Evolutionary conservation across 177 flowering plant species (phyloP), one percentile per base, ranked within the genome.

Genomic region (Vitis hybrid): DNA sequence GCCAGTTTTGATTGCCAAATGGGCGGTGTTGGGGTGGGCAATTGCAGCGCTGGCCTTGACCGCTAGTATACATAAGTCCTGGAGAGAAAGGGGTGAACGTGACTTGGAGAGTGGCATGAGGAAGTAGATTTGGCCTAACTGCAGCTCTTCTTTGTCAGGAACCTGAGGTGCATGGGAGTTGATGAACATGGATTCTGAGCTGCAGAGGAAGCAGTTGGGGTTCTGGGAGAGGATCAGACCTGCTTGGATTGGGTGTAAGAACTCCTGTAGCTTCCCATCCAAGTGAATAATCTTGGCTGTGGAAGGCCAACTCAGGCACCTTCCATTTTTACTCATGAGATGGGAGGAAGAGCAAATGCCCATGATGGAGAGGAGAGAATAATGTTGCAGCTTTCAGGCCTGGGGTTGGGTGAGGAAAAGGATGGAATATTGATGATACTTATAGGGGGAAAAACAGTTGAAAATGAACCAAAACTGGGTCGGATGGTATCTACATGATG

Each of bases 91-190:
- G 4, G 79, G 81, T 2, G 35, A 30, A 2, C 62, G 56, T 13
- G 75, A 65, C 14, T 68, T 62, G 3, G 83, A 76, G 12, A 72
- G 51, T 58, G 90, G 90, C 56, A 84, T 50, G 30, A 84, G 72
- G 72, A 84, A 84, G 55, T 86, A 84, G 3, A 86, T 62, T 56
- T 82, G 85, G 4, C 81, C 85, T 27, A 70, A 24, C 35, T 80
- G 79, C 2, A 86, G 80, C 48, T 73, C 79, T 18, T 82, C 84
- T 2, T 79, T 76, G n/a, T 55, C 40, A 6, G 79, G 68, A 18
- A 84, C 35, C 3, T 55, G 81, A 4, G 80, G 85, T 14, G 74
- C 65, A 10, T 11, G 24, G 2, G 72, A 70, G 71, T 60, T 73
- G 1, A 83, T 40, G 62, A 65, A 65, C 84, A 86, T 82, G 50